phyloP scores from a whole-genome alignment of 345 rosid species.

The Eucalyptus lansdowneana region DNA sequence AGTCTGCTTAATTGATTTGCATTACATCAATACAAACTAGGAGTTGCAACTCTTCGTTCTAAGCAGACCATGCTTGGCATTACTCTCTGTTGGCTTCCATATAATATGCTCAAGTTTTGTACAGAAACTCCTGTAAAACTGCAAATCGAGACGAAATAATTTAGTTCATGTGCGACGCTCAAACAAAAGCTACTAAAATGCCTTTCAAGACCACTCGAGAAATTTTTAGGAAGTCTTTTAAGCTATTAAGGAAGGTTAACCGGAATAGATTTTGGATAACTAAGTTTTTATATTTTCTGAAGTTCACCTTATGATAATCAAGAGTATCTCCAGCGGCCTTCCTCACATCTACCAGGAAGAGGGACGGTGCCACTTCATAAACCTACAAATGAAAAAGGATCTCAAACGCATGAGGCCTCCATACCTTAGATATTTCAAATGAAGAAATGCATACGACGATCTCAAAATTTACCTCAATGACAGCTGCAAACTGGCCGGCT shows the following conservation, averaged over 20 bases:
- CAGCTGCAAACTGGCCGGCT: slow-evolving; percentile 58
- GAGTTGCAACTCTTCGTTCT: slow-evolving; percentile 40
- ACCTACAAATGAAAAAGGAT: slow-evolving; percentile 18
- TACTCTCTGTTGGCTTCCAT: slow-evolving; percentile 56
- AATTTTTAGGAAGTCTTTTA: background rate
- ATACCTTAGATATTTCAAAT: background rate
- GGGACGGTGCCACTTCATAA: slow-evolving; percentile 78
- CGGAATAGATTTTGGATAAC: background rate
- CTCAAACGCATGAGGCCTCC: background rate
- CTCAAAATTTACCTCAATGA: slow-evolving; percentile 46
- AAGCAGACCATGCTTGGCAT: slow-evolving; percentile 22
- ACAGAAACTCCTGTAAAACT: slow-evolving; percentile 83
- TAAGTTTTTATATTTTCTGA: background rate
- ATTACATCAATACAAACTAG: background rate
- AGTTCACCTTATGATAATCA: slow-evolving; percentile 76
- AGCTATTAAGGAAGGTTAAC: background rate
- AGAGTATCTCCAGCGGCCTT: slow-evolving; percentile 87
- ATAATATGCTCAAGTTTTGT: slow-evolving; percentile 58
- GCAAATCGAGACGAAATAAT: background rate
- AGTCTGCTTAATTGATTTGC: background rate
- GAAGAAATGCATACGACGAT: background rate
- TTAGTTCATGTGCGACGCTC: background rate
- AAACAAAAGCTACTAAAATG: background rate
- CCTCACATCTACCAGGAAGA: slow-evolving; percentile 81
- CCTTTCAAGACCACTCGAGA: background rate